Conservation (phyloP, 2,329 filamentous ascomycete genomes). For the Trichophyton rubrum region DNA sequence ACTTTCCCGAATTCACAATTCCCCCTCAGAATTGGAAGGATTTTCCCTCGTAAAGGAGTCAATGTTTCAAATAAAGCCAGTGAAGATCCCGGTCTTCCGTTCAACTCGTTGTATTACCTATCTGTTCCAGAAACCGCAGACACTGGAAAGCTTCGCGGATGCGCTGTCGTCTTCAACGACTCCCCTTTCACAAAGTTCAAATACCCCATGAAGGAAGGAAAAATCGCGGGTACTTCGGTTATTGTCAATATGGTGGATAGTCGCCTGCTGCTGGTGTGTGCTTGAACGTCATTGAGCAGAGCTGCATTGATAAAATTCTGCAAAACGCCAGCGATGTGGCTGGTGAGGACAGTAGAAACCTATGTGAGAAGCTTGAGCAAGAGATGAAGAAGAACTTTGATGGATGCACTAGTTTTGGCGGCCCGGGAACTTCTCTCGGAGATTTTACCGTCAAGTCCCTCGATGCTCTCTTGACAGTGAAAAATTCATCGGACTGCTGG, state of each 20-base stretch:
- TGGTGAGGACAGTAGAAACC: neutral
- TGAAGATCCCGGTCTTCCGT: slow-evolving; percentile 1
- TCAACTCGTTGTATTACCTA: slow-evolving; percentile 14
- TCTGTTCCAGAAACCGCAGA: slow-evolving; percentile 8
- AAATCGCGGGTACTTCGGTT: neutral
- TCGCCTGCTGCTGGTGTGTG: slow-evolving; percentile 9
- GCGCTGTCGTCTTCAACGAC: slow-evolving; percentile 14
- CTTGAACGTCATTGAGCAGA: slow-evolving; percentile 11
- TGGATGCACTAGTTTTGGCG: neutral
- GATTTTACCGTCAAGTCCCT: neutral
- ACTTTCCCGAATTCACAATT: slow-evolving; percentile 4
- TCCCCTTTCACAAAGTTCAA: slow-evolving; percentile 9
- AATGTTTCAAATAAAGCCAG: neutral
- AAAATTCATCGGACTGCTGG: neutral
- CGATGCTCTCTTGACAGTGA: neutral
- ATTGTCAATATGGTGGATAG: neutral
- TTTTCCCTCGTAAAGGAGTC: slow-evolving; percentile 13
- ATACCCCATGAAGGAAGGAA: slow-evolving; percentile 2
- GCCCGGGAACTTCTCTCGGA: neutral
- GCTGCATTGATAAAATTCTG: slow-evolving; percentile 12
- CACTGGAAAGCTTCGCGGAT: slow-evolving; percentile 8
- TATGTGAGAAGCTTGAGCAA: neutral
- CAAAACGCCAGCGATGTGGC: slow-evolving; percentile 2
- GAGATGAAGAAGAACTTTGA: neutral
- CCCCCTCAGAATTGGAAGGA: slow-evolving; percentile 8